Evolutionary conservation across 139 green algal species (phyloP).

Genomic region (Chlorella ohadii): DNA sequence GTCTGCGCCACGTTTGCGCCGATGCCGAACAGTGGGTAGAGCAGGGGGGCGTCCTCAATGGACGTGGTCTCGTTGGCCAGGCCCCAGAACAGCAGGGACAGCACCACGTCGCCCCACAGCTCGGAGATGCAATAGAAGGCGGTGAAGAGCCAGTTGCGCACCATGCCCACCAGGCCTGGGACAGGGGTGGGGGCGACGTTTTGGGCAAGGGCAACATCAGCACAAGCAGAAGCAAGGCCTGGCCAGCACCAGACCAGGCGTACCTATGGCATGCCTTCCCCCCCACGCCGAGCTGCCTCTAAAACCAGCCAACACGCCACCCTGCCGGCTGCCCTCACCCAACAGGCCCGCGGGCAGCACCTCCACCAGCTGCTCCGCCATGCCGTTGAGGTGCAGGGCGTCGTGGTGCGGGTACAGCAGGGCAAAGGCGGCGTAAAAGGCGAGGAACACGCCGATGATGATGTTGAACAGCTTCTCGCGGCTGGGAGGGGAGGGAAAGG

Average conservation of each 20-base stretch:
- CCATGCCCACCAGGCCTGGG: conserved; percentile 80
- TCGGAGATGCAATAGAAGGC: conserved; percentile 91
- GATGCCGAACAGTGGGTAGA: conserved; percentile 97
- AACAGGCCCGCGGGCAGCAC: conserved; percentile 47
- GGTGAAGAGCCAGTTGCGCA: conserved; percentile 96
- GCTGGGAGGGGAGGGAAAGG: not conserved
- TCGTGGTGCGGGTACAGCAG: conserved; percentile 86
- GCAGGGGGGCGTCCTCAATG: conserved; percentile 83
- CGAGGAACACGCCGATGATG: conserved; percentile 83
- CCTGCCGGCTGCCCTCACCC: not conserved
- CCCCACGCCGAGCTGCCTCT: not conserved
- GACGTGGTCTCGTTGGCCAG: conserved; percentile 96
- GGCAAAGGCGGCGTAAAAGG: conserved; percentile 86
- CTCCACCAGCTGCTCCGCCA: conserved; percentile 50
- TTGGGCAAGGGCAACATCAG: not conserved
- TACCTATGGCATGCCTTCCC: not conserved
- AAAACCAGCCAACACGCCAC: not conserved
- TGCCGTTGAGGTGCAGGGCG: conserved; percentile 72
- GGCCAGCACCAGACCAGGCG: not conserved
- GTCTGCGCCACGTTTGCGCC: conserved; percentile 96
- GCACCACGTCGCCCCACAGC: conserved; percentile 92
- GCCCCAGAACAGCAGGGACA: conserved; percentile 94
- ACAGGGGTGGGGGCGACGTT: too few species aligned
- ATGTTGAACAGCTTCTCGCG: conserved; percentile 88
- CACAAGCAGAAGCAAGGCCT: too few species aligned